These are phyloP conservation scores for Fraxinus anomala DNA, from an alignment of 257 asterid genomes.

Conservation along the genomic window DNA sequence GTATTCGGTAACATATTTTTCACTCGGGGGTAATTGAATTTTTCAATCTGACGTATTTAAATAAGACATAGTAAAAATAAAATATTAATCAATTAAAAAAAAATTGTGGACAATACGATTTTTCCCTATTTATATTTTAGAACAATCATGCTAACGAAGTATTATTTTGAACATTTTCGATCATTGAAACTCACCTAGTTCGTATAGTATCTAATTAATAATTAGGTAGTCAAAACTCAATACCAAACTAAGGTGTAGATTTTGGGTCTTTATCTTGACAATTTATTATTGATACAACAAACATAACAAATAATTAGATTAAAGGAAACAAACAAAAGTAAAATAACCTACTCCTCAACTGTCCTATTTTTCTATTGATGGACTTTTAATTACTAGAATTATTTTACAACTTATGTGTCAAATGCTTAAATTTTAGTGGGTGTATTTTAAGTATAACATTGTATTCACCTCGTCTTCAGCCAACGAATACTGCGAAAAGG, in stretches of 20 bases:
- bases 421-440: neutral
- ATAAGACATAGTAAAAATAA: no score
- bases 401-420: neutral
- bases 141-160: no score
- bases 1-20: no score
- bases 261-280: conserved; percentile 15
- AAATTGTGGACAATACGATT: no score
- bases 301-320: conserved; percentile 1
- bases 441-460: neutral
- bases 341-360: conserved; percentile 48
- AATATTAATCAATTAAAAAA: no score
- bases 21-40: no score
- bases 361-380: conserved; percentile 20
- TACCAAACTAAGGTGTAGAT: neutral
- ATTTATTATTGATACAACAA: neutral
- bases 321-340: conserved; percentile 28
- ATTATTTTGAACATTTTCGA: no score
- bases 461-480: neutral
- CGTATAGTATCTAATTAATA: no score
- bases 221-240: neutral
- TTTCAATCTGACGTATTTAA: no score
- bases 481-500: neutral
- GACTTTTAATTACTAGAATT: neutral
- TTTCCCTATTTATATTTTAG: no score
- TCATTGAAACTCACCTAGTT: no score